Conservation (phyloP, 1,284 basidiomycete genomes). For the Sphaerobolus stellatus region DNA sequence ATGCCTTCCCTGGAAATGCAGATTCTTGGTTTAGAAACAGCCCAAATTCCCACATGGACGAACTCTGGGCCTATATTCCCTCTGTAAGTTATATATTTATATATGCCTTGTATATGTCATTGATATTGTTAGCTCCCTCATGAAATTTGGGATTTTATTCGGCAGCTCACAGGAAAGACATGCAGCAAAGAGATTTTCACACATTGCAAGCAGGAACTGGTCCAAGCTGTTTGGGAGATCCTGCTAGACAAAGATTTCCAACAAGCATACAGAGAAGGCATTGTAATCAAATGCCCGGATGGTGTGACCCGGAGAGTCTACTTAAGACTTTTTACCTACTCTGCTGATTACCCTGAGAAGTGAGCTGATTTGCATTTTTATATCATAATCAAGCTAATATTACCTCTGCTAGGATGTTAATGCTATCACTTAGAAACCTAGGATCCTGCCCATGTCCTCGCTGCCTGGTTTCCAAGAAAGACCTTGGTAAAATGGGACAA, state of each 20-base stretch:
- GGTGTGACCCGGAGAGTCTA: neutral
- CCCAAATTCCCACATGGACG: constrained; percentile 4
- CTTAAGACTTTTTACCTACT: constrained; percentile 23
- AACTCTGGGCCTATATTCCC: constrained; percentile 20
- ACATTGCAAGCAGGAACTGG: constrained; percentile 25
- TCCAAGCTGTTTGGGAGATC: constrained; percentile 24
- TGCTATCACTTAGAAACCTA: constrained; percentile 15
- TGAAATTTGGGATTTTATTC: constrained; percentile 14
- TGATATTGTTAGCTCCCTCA: constrained; percentile 17
- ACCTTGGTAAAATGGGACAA: constrained; percentile 19
- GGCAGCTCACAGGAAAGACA: neutral
- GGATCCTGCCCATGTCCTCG: constrained; percentile 21
- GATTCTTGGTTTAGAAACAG: constrained; percentile 18
- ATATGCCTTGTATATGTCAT: constrained; percentile 8
- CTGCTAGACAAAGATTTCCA: constrained; percentile 26
- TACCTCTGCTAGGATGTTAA: neutral
- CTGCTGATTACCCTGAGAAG: constrained; percentile 32
- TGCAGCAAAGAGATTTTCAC: constrained; percentile 7
- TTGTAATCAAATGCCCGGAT: neutral
- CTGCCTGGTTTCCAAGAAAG: constrained; percentile 13
- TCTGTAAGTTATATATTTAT: constrained; percentile 15
- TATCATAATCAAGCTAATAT: no score
- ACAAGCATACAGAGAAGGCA: constrained; percentile 10
- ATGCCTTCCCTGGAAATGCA: constrained; percentile 20
- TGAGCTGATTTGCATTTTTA: constrained; percentile 11